Evolutionary conservation across 345 rosid species (phyloP), one percentile per base, ranked within the genome.

Genomic region (Rubroshorea leprosula): DNA sequence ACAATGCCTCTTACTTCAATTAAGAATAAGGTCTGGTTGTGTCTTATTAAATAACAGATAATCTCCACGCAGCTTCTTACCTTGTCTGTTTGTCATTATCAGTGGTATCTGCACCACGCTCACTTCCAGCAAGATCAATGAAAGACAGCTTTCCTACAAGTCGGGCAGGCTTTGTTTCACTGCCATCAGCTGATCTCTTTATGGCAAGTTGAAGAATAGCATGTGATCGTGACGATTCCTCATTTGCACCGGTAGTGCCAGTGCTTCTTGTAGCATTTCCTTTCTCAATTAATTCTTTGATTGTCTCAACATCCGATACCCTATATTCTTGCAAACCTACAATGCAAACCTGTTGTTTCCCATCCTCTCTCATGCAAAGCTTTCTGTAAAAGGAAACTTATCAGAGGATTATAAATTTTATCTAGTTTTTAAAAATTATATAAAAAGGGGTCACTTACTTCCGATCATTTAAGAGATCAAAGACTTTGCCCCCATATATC

Each of bases 21-120:
- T n/a, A n/a, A n/a, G n/a, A n/a, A n/a, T n/a, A n/a, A n/a, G n/a
- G n/a, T n/a, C n/a, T n/a, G n/a, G n/a, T n/a, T n/a, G n/a, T n/a
- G n/a, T n/a, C n/a, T 53, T 26, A 26, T 24, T 21, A 23, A n/a
- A 25, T 9, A 57, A n/a, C 8, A 35, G 17, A n/a, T n/a, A n/a
- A n/a, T n/a, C n/a, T n/a, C n/a, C n/a, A n/a, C n/a, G n/a, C n/a
- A n/a, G n/a, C n/a, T 17, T 21, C 19, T 12, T 60, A 83, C 90
- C 90, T 80, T 18, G 90, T 83, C 43, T 74, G 84, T 65, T 80
- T 78, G 65, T 83, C 86, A 73, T 80, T 83, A 49, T 83, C 90
- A 47, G 86, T 83, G 12, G 90, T 83, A 73, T 83, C 89, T 23
- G 86, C 89, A 54, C 89, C 89, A 2, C 84, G 82, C 71, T 83